A percentile compares a stretch with the other conserved stretches of the same genome.
Evolutionary conservation across 2,329 filamentous ascomycete species (phyloP).

Genomic region (Sporothrix schenckii): DNA sequence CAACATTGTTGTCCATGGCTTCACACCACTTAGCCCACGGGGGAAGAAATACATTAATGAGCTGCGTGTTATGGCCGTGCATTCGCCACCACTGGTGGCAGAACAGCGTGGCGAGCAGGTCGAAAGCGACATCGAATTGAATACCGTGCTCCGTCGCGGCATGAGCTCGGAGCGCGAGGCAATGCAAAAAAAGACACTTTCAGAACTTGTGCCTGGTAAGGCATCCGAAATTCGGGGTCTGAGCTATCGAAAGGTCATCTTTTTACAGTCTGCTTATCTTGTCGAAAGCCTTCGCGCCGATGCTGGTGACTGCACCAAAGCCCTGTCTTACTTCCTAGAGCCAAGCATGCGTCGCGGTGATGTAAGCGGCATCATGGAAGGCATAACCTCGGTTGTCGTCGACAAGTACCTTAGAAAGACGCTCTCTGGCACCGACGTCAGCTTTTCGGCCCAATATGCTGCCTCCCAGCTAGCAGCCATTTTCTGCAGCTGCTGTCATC

Average conservation of each 20-base stretch:
- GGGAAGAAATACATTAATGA: constrained; percentile 75
- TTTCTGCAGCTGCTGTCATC: constrained; percentile 88
- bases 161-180: constrained; percentile 77
- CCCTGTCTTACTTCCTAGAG: constrained; percentile 91
- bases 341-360: constrained; percentile 72
- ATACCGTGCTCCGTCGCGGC: constrained; percentile 86
- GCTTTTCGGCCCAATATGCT: constrained; percentile 89
- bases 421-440: constrained; percentile 68
- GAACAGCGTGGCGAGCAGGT: constrained; percentile 87
- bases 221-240: constrained; percentile 78
- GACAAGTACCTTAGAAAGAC: constrained; percentile 79
- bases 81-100: constrained; percentile 84
- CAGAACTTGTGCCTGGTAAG: constrained; percentile 72
- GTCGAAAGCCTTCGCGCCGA: constrained; percentile 87
- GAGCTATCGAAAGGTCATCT: constrained; percentile 88
- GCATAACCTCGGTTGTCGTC: constrained; percentile 68
- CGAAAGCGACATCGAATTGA: constrained; percentile 95
- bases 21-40: constrained; percentile 72
- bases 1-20: constrained; percentile 94
- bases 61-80: constrained; percentile 78
- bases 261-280: constrained; percentile 85
- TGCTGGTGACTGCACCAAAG: constrained; percentile 85
- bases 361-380: constrained; percentile 66
- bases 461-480: constrained; percentile 83
- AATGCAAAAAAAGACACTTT: constrained; percentile 78